Evolutionary conservation across 2,329 filamentous ascomycete genomes (phyloP).

Genomic region (Ophiostoma piceae): DNA sequence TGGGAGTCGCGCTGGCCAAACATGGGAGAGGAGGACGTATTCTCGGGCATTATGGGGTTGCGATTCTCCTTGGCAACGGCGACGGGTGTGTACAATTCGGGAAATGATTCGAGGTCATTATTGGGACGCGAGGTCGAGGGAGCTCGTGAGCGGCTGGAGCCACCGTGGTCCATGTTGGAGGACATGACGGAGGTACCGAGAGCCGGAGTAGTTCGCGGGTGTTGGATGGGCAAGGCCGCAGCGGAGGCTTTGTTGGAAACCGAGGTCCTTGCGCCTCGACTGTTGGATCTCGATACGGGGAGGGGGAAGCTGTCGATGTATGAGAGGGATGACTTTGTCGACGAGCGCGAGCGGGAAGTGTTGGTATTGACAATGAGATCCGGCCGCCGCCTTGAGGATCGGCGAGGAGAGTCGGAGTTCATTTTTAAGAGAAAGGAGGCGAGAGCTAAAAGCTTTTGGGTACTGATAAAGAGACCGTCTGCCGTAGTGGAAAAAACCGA

Average conservation of each 20-base stretch:
- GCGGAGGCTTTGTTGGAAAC: conserved; percentile 1
- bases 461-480: background rate
- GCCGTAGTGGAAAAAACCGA: background rate
- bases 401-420: conserved; percentile 22
- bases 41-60: conserved; percentile 25
- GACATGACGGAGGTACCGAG: conserved; percentile 30
- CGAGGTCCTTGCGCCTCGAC: conserved; percentile 18
- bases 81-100: conserved; percentile 40
- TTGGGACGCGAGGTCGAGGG: conserved; percentile 26
- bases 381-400: conserved; percentile 32
- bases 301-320: conserved; percentile 7
- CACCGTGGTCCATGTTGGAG: conserved; percentile 29
- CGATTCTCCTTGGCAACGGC: conserved; percentile 33
- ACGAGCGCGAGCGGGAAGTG: conserved; percentile 29
- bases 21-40: conserved; percentile 27
- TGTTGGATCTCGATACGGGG: conserved; percentile 25
- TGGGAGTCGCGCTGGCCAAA: conserved; percentile 60
- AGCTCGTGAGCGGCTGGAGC: conserved; percentile 32
- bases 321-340: conserved; percentile 12
- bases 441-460: background rate
- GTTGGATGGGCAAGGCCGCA: background rate
- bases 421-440: conserved; percentile 2
- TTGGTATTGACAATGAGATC: conserved; percentile 38
- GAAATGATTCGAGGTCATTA: conserved; percentile 35
- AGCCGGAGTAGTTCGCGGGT: conserved; percentile 11